Percentiles rank a stretch among this genome's conserved stretches.
Evolutionary conservation across 495 filamentous ascomycete genomes (phyloP).

Genomic region (Astrocystis sublimbata): DNA sequence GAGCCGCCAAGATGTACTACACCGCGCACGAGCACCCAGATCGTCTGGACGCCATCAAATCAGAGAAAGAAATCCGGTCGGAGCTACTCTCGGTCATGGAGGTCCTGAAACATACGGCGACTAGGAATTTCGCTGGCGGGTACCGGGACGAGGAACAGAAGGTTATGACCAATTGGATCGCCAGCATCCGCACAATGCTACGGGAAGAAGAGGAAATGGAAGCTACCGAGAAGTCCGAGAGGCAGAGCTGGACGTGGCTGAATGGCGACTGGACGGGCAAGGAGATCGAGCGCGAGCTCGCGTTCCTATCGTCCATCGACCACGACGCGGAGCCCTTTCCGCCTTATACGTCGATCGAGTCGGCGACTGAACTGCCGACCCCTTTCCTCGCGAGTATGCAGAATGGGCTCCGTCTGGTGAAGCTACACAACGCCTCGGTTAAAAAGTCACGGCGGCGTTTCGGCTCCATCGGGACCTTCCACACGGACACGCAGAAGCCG

Average conservation of each 20-base stretch:
- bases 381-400: slow-evolving; percentile 72
- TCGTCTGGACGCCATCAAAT: slow-evolving; percentile 79
- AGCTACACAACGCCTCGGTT: slow-evolving; percentile 85
- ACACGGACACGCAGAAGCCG: slow-evolving; percentile 88
- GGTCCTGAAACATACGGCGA: slow-evolving; percentile 85
- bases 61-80: slow-evolving; percentile 73
- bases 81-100: slow-evolving; percentile 87
- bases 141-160: slow-evolving; percentile 71
- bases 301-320: slow-evolving; percentile 69
- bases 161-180: slow-evolving; percentile 74
- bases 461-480: slow-evolving; percentile 85
- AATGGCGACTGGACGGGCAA: slow-evolving; percentile 76
- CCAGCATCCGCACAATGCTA: slow-evolving; percentile 71
- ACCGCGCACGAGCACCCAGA: slow-evolving; percentile 80
- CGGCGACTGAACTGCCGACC: slow-evolving; percentile 60
- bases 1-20: slow-evolving; percentile 94
- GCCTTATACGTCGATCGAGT: slow-evolving; percentile 63
- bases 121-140: slow-evolving; percentile 82
- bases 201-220: slow-evolving; percentile 73
- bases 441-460: slow-evolving; percentile 82
- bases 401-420: slow-evolving; percentile 78
- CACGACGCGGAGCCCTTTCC: slow-evolving; percentile 60
- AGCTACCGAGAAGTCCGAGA: slow-evolving; percentile 67
- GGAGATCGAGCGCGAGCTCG: slow-evolving; percentile 76
- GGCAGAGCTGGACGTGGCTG: slow-evolving; percentile 76